These are phyloP conservation scores for Fusarium tricinctum DNA, from an alignment of 2,329 filamentous ascomycete species.

Conservation along the genomic window DNA sequence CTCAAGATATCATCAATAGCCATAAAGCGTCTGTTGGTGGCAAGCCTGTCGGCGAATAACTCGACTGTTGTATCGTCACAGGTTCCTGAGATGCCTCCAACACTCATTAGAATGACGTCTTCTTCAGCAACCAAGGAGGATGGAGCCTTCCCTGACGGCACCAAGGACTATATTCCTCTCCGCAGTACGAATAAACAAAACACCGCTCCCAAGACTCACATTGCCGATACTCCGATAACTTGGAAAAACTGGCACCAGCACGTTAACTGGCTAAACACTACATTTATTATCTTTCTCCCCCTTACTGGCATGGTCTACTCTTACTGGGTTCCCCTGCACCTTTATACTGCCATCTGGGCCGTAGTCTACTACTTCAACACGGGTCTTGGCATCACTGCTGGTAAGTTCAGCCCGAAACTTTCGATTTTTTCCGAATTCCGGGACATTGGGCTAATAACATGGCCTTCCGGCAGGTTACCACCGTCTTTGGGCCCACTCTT, in stretches of 20 bases:
- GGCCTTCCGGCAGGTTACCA: constrained; percentile 61
- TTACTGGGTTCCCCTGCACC: constrained; percentile 81
- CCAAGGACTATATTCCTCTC: constrained; percentile 67
- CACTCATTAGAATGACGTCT: too few relatives aligned
- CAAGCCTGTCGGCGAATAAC: too few relatives aligned
- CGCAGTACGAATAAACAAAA: constrained; percentile 55
- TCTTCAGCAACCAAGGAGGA: constrained; percentile 55
- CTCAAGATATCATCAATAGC: constrained; percentile 40
- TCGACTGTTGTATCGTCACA: constrained; percentile 45
- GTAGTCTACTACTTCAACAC: constrained; percentile 87
- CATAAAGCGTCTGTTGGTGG: constrained; percentile 38
- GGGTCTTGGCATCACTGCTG: constrained; percentile 83
- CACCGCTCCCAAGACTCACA: constrained; percentile 71
- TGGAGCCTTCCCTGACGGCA: constrained; percentile 65
- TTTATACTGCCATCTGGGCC: constrained; percentile 80
- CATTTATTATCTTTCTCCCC: constrained; percentile 83
- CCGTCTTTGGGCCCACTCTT: constrained; percentile 87
- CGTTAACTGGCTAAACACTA: constrained; percentile 92
- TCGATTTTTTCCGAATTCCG: too few relatives aligned
- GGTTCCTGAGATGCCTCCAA: too few relatives aligned
- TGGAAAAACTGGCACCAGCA: constrained; percentile 90
- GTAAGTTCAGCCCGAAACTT: constrained; percentile 63
- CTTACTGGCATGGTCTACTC: constrained; percentile 79
- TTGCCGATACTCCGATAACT: constrained; percentile 85
- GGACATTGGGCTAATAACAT: too few relatives aligned